phyloP scores from a whole-genome alignment of 177 flowering plant genomes.

The Telopea speciosissima region DNA sequence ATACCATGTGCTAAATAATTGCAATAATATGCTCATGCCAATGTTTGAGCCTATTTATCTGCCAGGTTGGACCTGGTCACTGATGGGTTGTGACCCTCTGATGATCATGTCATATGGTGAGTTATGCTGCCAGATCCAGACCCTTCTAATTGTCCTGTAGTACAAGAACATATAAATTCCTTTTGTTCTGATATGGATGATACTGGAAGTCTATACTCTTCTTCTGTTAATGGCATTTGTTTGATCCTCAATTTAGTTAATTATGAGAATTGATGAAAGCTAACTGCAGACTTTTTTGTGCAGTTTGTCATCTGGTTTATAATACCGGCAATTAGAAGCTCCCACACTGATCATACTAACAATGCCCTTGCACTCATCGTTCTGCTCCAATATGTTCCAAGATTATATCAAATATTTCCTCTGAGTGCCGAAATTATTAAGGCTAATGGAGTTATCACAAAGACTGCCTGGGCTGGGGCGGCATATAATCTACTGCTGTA shows the following conservation, averaged over 20 bases:
- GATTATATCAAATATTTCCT: constrained; percentile 83
- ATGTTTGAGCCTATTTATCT: neutral
- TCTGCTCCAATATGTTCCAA: constrained; percentile 75
- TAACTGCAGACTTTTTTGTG: constrained; percentile 16
- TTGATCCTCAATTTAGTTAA: neutral
- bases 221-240: neutral
- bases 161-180: neutral
- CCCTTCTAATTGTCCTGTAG: neutral
- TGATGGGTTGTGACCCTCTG: neutral
- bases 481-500: constrained; percentile 84
- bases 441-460: constrained; percentile 88
- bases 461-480: constrained; percentile 99
- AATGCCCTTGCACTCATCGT: constrained; percentile 81
- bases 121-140: neutral
- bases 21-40: too few relatives aligned
- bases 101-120: neutral
- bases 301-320: constrained; percentile 86
- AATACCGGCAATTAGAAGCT: constrained; percentile 62
- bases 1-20: neutral
- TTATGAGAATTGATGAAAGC: neutral
- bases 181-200: neutral
- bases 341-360: constrained; percentile 55
- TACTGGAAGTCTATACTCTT: neutral
- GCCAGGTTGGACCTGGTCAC: neutral
- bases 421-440: constrained; percentile 69